Conservation (phyloP, 2,329 filamentous ascomycete species). For the Fusarium neocosmosporiellum region DNA sequence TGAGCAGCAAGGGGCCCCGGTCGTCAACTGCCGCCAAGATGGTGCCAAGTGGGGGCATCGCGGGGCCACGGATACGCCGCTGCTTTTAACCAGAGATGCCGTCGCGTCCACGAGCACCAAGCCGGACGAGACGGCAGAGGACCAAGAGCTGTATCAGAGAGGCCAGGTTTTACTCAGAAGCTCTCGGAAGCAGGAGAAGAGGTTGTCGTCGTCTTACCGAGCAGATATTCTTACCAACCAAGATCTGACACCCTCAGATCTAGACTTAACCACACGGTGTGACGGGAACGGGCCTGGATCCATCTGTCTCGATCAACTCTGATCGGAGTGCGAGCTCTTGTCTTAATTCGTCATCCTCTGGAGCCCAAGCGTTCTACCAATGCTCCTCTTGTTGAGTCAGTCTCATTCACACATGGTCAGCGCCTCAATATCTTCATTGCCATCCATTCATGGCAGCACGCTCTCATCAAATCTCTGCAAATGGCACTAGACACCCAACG, state of each 20-base stretch:
- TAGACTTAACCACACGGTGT: background rate
- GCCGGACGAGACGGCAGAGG: slow-evolving; percentile 29
- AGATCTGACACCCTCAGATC: background rate
- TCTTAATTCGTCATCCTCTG: slow-evolving; percentile 23
- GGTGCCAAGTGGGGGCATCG: slow-evolving; percentile 32
- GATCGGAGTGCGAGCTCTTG: slow-evolving; percentile 2
- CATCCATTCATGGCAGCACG: background rate
- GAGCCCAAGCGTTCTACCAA: background rate
- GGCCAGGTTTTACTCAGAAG: background rate
- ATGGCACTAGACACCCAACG: background rate
- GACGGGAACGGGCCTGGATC: slow-evolving; percentile 12
- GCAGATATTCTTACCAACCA: background rate
- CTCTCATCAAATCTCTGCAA: slow-evolving; percentile 2
- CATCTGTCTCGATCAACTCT: slow-evolving; percentile 4
- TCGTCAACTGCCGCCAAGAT: slow-evolving; percentile 35
- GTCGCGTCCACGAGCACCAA: slow-evolving; percentile 20
- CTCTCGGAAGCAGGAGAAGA: background rate
- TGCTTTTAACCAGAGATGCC: slow-evolving; percentile 31
- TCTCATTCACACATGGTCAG: slow-evolving; percentile 1
- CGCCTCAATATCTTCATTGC: slow-evolving; percentile 14
- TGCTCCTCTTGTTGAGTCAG: background rate
- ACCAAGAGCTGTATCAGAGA: slow-evolving; percentile 3
- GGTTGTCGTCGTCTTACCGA: background rate
- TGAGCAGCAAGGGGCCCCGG: slow-evolving; percentile 19
- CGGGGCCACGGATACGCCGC: slow-evolving; percentile 27